phyloP scores from a whole-genome alignment of 2,329 filamentous ascomycete genomes.

The Fusarium foetens region DNA sequence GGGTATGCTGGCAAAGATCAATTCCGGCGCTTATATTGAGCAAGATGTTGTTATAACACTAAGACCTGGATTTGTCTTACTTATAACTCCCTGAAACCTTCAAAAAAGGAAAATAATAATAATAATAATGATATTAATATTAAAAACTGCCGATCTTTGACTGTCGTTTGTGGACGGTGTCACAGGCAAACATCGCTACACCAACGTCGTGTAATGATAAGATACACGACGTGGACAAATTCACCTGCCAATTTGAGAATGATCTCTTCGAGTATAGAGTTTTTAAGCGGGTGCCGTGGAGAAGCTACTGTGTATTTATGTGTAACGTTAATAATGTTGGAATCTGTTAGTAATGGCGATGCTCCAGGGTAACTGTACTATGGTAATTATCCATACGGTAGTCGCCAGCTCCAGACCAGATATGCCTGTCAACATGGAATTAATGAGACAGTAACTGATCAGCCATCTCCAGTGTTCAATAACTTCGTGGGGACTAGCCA shows the following conservation, averaged over 20 bases:
- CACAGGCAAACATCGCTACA: background rate
- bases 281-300: slow-evolving; percentile 2
- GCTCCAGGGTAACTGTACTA: slow-evolving; percentile 11
- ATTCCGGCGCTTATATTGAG: background rate
- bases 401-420: background rate
- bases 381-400: background rate
- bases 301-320: background rate
- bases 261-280: background rate
- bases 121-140: too few species aligned
- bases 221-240: background rate
- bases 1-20: background rate
- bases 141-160: background rate
- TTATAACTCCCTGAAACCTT: background rate
- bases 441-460: background rate
- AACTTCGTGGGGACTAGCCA: slow-evolving; percentile 25
- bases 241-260: background rate
- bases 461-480: background rate
- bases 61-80: background rate
- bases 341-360: background rate
- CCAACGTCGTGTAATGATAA: background rate
- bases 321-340: background rate
- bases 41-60: background rate
- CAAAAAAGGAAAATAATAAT: background rate
- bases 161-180: background rate
- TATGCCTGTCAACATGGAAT: background rate